Evolutionary conservation across 2,329 filamentous ascomycete species (phyloP), one percentile per base, ranked within the genome.

Genomic region (Diaporthe sp.): DNA sequence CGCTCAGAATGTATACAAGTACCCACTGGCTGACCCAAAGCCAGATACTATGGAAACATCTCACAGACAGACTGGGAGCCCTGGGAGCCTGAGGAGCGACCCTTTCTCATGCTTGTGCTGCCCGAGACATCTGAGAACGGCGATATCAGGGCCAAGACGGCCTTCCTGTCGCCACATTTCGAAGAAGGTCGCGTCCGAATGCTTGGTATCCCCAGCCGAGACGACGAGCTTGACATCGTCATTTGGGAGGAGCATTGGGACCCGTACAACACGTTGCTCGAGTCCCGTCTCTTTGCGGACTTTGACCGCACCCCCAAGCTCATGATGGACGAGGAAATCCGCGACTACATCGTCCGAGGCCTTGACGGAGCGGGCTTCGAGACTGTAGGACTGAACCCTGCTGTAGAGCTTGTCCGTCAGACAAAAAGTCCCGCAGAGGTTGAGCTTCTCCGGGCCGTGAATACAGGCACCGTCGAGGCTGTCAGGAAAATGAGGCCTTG

Each of bases 161-260:
- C 87, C 0, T 92, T 92, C 77, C 83, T 93, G 0, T 87, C 88
- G 1, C 91, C 91, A 0, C 86, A 88, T 55, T 92, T 93, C 71
- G 91, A 93, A 78, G 90, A 90, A 55, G 89, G 88, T 20, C 87
- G 91, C 42, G 91, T 89, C 0, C 85, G 88, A 37, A 86, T 92
- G 80, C 85, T 93, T 9, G 86, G 86, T 1, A 92, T 93, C 83
- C 91, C 91, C 0, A 87, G 86, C 0, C 86, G 86, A 7, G 82
- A 86, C 2, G 81, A 85, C 3, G 83, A 86, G 22, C 84, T 92
- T 8, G 85, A 88, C 15, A 88, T 92, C 53, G 85, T 93, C 20
- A 84, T 86, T 0, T 93, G 91, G 87, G 90, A 92, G 81, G 91
- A 93, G 78, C 90, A 92, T 78, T 92, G 90, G 91, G 86, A 92